Conservation (phyloP, 306 rosid species). For the Pueraria montana region DNA sequence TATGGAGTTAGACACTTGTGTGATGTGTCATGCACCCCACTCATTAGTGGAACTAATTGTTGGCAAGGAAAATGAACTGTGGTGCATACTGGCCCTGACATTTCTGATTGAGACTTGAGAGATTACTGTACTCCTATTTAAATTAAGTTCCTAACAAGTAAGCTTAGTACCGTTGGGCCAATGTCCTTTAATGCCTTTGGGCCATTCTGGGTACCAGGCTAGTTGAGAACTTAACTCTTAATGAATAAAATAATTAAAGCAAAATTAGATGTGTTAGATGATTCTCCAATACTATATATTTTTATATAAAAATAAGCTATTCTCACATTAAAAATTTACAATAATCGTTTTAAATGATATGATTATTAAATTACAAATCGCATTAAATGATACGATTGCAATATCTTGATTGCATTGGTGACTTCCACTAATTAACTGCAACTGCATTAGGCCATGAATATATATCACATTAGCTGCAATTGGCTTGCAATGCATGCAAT, state of each 20-base stretch:
- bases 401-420: background rate
- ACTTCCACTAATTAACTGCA: background rate
- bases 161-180: background rate
- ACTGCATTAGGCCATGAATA: background rate
- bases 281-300: background rate
- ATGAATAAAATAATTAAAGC: too few relatives aligned
- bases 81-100: background rate
- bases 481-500: background rate
- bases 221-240: background rate
- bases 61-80: background rate
- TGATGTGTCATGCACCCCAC: background rate
- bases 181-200: background rate
- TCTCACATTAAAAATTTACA: too few relatives aligned
- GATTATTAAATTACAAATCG: background rate
- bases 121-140: background rate
- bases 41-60: background rate
- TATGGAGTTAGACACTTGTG: background rate
- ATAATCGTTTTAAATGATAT: too few relatives aligned
- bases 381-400: background rate
- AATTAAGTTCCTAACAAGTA: background rate
- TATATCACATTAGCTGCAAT: background rate
- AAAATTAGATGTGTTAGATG: background rate
- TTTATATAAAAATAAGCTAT: too few relatives aligned
- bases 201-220: background rate
- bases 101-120: background rate